Conservation (phyloP, 768 basidiomycete species). For the Gautieria morchelliformis region DNA sequence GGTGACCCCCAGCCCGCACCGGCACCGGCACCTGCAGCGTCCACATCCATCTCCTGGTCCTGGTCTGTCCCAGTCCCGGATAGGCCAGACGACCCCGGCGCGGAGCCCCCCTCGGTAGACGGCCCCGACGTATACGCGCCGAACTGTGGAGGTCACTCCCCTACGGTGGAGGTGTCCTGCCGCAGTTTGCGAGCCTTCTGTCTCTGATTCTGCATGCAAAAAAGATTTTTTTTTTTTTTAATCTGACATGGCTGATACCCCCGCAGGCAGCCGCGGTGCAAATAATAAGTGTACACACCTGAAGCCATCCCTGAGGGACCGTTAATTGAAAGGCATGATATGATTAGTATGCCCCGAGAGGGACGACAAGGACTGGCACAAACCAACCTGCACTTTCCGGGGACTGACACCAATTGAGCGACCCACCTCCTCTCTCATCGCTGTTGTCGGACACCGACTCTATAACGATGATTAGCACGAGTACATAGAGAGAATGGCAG, state of each 20-base stretch:
- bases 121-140: constrained; percentile 35
- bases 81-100: too few species aligned
- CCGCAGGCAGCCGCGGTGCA: too few species aligned
- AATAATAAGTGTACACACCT: constrained; percentile 51
- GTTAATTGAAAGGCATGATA: too few species aligned
- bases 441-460: constrained; percentile 86
- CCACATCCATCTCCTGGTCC: too few species aligned
- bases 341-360: too few species aligned
- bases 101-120: too few species aligned
- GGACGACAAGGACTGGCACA: constrained; percentile 8
- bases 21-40: too few species aligned
- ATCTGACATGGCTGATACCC: neutral
- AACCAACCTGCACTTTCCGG: constrained; percentile 75
- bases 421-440: constrained; percentile 81
- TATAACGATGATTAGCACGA: constrained; percentile 19
- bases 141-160: constrained; percentile 49
- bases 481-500: constrained; percentile 11
- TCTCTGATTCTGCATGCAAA: constrained; percentile 58
- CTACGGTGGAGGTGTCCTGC: constrained; percentile 32
- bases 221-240: too few species aligned
- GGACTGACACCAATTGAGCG: constrained; percentile 82
- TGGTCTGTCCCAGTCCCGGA: too few species aligned
- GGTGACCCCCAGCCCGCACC: too few species aligned
- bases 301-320: constrained; percentile 76
- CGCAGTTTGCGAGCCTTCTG: constrained; percentile 78